Evolutionary conservation across 2,329 filamentous ascomycete genomes (phyloP), one percentile per base, ranked within the genome.

Genomic region (Neopestalotiopsis rosae): DNA sequence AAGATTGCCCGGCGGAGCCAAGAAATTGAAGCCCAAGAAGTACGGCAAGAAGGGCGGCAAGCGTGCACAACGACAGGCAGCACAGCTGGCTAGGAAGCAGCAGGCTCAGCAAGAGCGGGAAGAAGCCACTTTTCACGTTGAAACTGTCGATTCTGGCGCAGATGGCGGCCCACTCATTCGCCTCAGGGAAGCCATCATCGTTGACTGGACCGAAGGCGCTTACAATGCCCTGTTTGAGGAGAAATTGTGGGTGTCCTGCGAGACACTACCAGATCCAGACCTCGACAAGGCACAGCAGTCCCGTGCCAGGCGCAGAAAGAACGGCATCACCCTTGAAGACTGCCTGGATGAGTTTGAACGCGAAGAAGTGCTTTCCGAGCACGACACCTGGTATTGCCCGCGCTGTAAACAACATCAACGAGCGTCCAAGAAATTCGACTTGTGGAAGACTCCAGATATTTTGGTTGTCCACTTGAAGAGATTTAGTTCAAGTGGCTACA

Each of bases 371-470:
- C 85, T 99, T 4, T 98, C 95, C 0, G 94, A 98, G 79, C 93
- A 97, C 77, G 97, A 99, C 78, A 95, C 94, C 70, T 99, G 96
- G 96, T 98, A 97, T 79, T 99, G 96, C 77, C 95, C 94, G 68
- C 90, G 94, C 38, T 99, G 96, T 86, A 98, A 98, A 79, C 94
- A 97, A 75, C 92, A 97, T 76, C 90, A 94, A 17, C 91, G 94
- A 70, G 96, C 96, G 24, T 95, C 92, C 82, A 99, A 99, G 85
- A 98, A 96, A 76, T 94, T 99, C 66, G 95, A 98, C 77, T 88
- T 99, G 20, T 99, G 96, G 96, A 98, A 95, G 77, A 92, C 93
- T 2, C 96, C 96, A 0, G 96, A 99, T 79, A 97, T 98, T 70
- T 87, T 99, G 17, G 92, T 98, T 58, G 92, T 98, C 71, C 96